These are phyloP conservation scores for Grammothele lineata DNA, from an alignment of 768 basidiomycete genomes.

Conservation along the genomic window DNA sequence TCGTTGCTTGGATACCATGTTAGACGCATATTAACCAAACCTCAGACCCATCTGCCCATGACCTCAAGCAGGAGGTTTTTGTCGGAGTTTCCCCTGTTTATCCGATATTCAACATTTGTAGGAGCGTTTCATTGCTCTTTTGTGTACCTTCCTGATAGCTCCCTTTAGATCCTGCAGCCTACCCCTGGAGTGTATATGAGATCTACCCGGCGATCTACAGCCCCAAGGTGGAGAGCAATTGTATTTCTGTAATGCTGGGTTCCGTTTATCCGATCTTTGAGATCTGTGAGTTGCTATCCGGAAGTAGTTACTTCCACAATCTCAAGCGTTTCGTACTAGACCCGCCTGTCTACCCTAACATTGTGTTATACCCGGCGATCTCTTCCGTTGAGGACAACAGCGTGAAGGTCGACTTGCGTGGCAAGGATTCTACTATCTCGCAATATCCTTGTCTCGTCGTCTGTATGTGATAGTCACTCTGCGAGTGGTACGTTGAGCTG, in stretches of 20 bases:
- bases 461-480: too few species aligned
- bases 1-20: background rate
- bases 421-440: background rate
- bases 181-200: constrained; percentile 11
- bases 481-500: too few species aligned
- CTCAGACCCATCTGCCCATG: constrained; percentile 10
- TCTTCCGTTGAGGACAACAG: background rate
- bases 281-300: too few species aligned
- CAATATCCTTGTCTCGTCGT: constrained; percentile 13
- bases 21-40: too few species aligned
- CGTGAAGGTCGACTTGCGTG: background rate
- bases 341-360: constrained; percentile 23
- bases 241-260: constrained; percentile 1
- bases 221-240: too few species aligned
- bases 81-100: too few species aligned
- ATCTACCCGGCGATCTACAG: constrained; percentile 5
- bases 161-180: constrained; percentile 17
- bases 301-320: background rate
- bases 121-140: too few species aligned
- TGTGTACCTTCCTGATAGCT: too few species aligned
- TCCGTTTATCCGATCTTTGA: constrained; percentile 14
- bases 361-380: constrained; percentile 23
- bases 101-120: constrained; percentile 20
- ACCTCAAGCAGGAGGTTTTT: too few species aligned
- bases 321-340: constrained; percentile 17